phyloP scores from a whole-genome alignment of 2,329 filamentous ascomycete species.

The Didymellaceae sp. region DNA sequence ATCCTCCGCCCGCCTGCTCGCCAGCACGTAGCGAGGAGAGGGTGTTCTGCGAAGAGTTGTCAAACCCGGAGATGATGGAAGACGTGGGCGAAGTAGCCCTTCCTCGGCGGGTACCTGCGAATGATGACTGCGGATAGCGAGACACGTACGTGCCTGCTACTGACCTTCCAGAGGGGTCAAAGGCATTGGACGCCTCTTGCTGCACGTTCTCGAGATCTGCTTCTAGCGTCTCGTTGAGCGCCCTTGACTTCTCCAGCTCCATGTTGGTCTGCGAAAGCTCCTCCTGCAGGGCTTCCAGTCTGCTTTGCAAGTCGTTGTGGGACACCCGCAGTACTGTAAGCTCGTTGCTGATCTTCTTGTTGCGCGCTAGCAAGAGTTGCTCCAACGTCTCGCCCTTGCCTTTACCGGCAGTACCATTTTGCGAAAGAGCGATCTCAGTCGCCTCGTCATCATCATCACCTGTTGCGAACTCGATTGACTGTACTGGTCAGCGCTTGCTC shows the following conservation, averaged over 20 bases:
- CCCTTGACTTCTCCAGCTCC: slow-evolving; percentile 84
- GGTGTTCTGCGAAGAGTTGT: slow-evolving; percentile 53
- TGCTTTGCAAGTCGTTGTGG: slow-evolving; percentile 85
- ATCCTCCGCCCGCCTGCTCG: slow-evolving; percentile 73
- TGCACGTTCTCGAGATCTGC: slow-evolving; percentile 89
- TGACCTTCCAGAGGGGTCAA: slow-evolving; percentile 84
- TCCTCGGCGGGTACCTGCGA: slow-evolving; percentile 61
- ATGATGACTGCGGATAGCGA: slow-evolving; percentile 72
- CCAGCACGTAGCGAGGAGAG: slow-evolving; percentile 67
- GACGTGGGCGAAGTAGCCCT: slow-evolving; percentile 84
- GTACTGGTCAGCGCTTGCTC: slow-evolving; percentile 19
- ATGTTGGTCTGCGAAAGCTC: slow-evolving; percentile 82
- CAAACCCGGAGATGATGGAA: slow-evolving; percentile 97
- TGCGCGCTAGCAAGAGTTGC: slow-evolving; percentile 86
- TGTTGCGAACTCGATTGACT: slow-evolving; percentile 94
- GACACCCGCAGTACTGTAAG: slow-evolving; percentile 91
- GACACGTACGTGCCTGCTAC: slow-evolving; percentile 91
- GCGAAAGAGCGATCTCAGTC: slow-evolving; percentile 41
- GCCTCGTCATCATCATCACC: slow-evolving; percentile 70
- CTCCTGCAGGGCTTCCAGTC: slow-evolving; percentile 80
- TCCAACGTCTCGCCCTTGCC: slow-evolving; percentile 82
- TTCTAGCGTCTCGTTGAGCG: slow-evolving; percentile 86
- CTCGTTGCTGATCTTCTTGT: slow-evolving; percentile 96
- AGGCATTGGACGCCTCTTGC: slow-evolving; percentile 80
- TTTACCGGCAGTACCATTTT: slow-evolving; percentile 60